These are phyloP conservation scores for Phoenix dactylifera DNA, from an alignment of 176 grass and related monocot species.

Conservation along the genomic window DNA sequence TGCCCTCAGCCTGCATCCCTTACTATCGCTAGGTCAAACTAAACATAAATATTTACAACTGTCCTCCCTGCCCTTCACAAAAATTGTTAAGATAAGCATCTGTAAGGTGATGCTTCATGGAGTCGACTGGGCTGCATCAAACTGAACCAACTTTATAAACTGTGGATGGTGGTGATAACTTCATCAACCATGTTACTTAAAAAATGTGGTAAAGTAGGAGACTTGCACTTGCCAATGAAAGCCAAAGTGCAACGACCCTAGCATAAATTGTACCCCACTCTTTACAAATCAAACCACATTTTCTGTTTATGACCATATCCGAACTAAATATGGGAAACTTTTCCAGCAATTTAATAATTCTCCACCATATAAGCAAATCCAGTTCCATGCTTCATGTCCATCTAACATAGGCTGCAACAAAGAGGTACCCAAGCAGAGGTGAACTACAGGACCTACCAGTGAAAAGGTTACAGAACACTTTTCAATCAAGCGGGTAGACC, in stretches of 20 bases:
- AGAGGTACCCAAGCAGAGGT: constrained; percentile 62
- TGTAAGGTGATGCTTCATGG: constrained; percentile 4
- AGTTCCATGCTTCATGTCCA: constrained; percentile 21
- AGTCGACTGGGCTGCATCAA: constrained; percentile 66
- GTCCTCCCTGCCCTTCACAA: too few species aligned
- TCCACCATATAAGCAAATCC: too few species aligned
- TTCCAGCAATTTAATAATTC: constrained; percentile 13
- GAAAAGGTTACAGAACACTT: constrained; percentile 8
- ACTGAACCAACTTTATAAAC: constrained; percentile 60
- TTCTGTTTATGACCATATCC: constrained; percentile 21
- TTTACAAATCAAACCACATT: too few species aligned
- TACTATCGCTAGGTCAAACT: not conserved
- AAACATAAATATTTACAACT: not conserved
- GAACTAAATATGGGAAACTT: constrained; percentile 18
- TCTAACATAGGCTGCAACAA: constrained; percentile 41
- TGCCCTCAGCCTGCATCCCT: too few species aligned
- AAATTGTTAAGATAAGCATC: not conserved
- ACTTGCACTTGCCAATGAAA: constrained; percentile 14
- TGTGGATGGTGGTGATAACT: constrained; percentile 75
- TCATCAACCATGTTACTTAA: constrained; percentile 18
- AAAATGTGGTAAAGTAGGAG: not conserved
- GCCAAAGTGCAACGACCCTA: too few species aligned
- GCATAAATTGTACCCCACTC: too few species aligned
- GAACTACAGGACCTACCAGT: constrained; percentile 17
- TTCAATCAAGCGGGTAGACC: constrained; percentile 25